Evolutionary conservation across 2,329 filamentous ascomycete species (phyloP), one percentile per base, ranked within the genome.

Genomic region (Fusarium phyllophilum): DNA sequence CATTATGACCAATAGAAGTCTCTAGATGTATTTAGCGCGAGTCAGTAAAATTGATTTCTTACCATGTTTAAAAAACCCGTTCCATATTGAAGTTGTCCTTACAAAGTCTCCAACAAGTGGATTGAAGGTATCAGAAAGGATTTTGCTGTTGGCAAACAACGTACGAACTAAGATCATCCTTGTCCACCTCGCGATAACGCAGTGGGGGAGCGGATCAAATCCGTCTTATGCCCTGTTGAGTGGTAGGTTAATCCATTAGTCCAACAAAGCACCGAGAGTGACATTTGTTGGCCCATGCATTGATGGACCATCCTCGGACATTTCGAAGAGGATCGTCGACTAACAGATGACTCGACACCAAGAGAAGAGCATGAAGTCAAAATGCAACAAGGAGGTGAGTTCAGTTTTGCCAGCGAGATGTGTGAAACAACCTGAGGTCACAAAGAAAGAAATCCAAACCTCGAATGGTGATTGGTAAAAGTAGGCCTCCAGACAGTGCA

Each of bases 1-100:
- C 45, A 36, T 44, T 42, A 18, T 31, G 45, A n/a, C 55, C 38
- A 44, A 55, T 36, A 49, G 39, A 54, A 20, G n/a, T 42, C 24
- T 61, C 44, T 55, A 54, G 45, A 72, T 72, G 62, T 72, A 65
- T 54, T 68, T 74, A 68, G 71, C 55, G 55, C 26, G 41, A 48
- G 51, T 54, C 18, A 58, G 46, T 72, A 51, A 60, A 68, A 59
- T 51, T 49, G 49, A 59, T 33, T 44, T 31, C 38, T 33, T 55
- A 24, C 24, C 48, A n/a, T 14, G 24, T 42, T n/a, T 6, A 33
- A 7, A 13, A 62, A 24, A 29, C 13, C 13, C 13, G 24, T 22
- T 41, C 14, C 44, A 41, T n/a, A 31, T n/a, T 31, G 13, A n/a
- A 44, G 26, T 51, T 29, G 15, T 38, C n/a, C 34, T 56, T 26